phyloP scores from a whole-genome alignment of 73 alveolate genomes.

The Tetrahymena thermophila region DNA sequence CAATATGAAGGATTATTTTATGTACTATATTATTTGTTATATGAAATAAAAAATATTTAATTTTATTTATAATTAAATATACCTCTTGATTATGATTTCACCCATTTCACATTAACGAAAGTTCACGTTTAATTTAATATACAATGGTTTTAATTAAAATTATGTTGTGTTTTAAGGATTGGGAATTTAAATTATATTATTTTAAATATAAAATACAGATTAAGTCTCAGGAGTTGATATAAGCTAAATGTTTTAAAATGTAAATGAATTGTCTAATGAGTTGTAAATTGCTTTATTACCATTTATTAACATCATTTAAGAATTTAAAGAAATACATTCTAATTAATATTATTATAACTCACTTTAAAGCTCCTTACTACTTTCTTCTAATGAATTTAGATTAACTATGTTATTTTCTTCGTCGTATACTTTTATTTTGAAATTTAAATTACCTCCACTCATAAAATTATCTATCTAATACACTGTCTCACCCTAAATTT shows the following conservation, averaged over 20 bases:
- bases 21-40: not conserved
- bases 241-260: too few relatives aligned
- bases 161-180: not conserved
- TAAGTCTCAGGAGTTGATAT: not conserved
- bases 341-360: not conserved
- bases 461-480: not conserved
- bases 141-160: not conserved
- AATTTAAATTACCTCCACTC: not conserved
- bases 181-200: not conserved
- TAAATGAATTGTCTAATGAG: not conserved
- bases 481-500: not conserved
- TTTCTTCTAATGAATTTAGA: not conserved
- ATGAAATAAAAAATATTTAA: too few relatives aligned
- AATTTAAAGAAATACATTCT: not conserved
- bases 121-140: not conserved
- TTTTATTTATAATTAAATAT: too few relatives aligned
- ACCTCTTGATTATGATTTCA: not conserved
- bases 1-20: not conserved
- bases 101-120: not conserved
- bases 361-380: not conserved
- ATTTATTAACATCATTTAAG: not conserved
- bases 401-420: not conserved
- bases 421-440: not conserved
- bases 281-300: not conserved
- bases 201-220: not conserved